Evolutionary conservation across 2,329 filamentous ascomycete species (phyloP).

Genomic region (Pseudopyricularia javanii): DNA sequence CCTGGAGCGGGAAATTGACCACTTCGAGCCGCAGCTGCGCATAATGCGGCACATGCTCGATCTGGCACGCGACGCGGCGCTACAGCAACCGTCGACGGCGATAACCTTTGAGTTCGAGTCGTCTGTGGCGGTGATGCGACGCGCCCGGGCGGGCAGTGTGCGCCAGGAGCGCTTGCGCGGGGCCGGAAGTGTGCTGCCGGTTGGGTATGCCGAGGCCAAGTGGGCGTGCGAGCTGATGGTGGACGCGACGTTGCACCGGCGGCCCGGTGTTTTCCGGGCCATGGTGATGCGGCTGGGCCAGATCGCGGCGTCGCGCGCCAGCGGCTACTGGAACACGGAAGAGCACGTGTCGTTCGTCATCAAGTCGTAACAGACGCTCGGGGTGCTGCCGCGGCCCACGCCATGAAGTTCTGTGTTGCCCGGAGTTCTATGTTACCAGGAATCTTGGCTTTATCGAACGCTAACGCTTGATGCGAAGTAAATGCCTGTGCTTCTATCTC

Average conservation of each 20-base stretch:
- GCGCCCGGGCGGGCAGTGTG: conserved; percentile 18
- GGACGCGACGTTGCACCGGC: conserved; percentile 28
- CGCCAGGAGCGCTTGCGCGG: conserved; percentile 26
- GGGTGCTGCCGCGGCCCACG: conserved; percentile 24
- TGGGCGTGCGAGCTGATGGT: conserved; percentile 36
- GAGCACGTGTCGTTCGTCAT: conserved; percentile 38
- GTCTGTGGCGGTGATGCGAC: conserved; percentile 24
- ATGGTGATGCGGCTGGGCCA: conserved; percentile 35
- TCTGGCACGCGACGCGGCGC: conserved; percentile 21
- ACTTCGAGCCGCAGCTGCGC: conserved; percentile 29
- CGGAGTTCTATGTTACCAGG: too few relatives aligned
- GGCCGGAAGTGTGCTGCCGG: conserved; percentile 23
- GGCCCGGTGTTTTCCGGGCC: conserved; percentile 26
- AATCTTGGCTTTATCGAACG: too few relatives aligned
- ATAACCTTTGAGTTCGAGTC: conserved; percentile 28
- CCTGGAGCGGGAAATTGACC: conserved; percentile 20
- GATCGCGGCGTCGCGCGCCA: conserved; percentile 34
- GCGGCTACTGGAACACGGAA: conserved; percentile 38
- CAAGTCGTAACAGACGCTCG: conserved; percentile 33
- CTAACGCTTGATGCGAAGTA: too few relatives aligned
- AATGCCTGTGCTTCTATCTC: too few relatives aligned
- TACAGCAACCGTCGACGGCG: conserved; percentile 9
- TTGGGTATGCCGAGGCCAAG: conserved; percentile 41
- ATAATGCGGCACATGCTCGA: conserved; percentile 33
- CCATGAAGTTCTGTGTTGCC: too few relatives aligned